Evolutionary conservation across 176 grass and related monocot species (phyloP), one percentile per base, ranked within the genome.

Genomic region (Guadua angustifolia): DNA sequence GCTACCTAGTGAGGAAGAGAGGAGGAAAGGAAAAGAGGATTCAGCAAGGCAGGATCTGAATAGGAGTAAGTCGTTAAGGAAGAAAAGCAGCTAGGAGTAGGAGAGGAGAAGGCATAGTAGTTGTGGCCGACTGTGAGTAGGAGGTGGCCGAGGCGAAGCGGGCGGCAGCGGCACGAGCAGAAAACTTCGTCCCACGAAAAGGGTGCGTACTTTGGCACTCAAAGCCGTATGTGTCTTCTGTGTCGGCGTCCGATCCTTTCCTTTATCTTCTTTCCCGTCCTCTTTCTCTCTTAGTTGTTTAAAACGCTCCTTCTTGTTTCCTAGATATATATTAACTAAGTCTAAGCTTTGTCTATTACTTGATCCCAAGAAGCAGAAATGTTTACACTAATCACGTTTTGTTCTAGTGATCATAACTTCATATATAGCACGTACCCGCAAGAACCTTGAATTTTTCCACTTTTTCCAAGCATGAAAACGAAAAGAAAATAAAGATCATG

Each of bases 331-430:
- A 13, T 73, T 78, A 73, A 89, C 57, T 43, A 82, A 81, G 25
- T 58, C 25, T 26, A 47, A n/a, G 5, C 19, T 47, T 36, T 84
- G 52, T 69, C 19, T 82, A 44, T 49, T 47, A 47, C 11, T 12
- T 77, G 85, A 85, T 85, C 62, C 77, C 52, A 85, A 77, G 49
- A 79, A 91, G 36, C 4, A 22, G 12, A 52, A 51, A 68, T 77
- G 60, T 42, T 43, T 55, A 29, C 6, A 14, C 15, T 59, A 29
- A 1, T 38, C 21, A 50, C 53, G 62, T 49, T 22, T 10, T 63
- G 19, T 11, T 71, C 53, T 82, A 8, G 22, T 38, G 44, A 0
- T 29, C 29, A 29, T 29, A 29, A 29, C 29, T 74, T 73, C 12
- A 36, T 26, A 36, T 11, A 44, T 51, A 33, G 24, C 24, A 60